Base-by-base conservation (phyloP, 2,329 filamentous ascomycete species). In the Cladosporium sp. region DNA sequence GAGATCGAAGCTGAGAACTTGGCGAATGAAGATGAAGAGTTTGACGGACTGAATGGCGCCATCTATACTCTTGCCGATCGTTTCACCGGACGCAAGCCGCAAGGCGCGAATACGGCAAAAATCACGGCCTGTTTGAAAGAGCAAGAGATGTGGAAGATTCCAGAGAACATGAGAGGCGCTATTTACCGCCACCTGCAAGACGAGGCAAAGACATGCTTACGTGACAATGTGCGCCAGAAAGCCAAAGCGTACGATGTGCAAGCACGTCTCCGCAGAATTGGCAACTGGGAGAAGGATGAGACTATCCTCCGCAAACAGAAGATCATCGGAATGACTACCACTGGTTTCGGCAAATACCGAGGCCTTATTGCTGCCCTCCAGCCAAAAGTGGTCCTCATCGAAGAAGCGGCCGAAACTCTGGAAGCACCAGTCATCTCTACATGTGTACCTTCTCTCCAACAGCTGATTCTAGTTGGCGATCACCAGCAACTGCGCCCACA, bases 271-370 rank as follows among this genome's bases (percentile, higher is more conserved):
- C 76, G 87, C 8, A 87, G 85, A 59, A 82, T 85, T 23, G 84
- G 83, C 18, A 83, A 81, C 28, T 89, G 85, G 82, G 83, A 88
- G 65, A 80, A 82, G 39, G 86, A 92, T 66, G 77, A 83, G 10
- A 78, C 84, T 25, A 81, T 91, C 26, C 78, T 94, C 3, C 84
- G 85, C 36, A 85, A 85, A 59, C 80, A 85, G 5, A 85, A 82
- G 64, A 74, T 90, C 28, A 83, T 90, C 60, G 88, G 88, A 10
- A 84, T 89, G 81, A 96, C 92, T 0, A 93, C 90, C 0, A 96
- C 92, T 0, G 91, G 92, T 0, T 75, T 96, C 10, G 89, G 88
- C 76, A 96, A 96, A 70, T 94, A 95, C 67, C 87, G 91, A 3
- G 86, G 84, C 0, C 80, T 94, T 2, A 80, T 96, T 25, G 82